Percentiles rank a stretch among this genome's conserved stretches.
These are phyloP conservation scores for Pestalotiopsis fici DNA, from an alignment of 2,329 filamentous ascomycete genomes.

Conservation along the genomic window DNA sequence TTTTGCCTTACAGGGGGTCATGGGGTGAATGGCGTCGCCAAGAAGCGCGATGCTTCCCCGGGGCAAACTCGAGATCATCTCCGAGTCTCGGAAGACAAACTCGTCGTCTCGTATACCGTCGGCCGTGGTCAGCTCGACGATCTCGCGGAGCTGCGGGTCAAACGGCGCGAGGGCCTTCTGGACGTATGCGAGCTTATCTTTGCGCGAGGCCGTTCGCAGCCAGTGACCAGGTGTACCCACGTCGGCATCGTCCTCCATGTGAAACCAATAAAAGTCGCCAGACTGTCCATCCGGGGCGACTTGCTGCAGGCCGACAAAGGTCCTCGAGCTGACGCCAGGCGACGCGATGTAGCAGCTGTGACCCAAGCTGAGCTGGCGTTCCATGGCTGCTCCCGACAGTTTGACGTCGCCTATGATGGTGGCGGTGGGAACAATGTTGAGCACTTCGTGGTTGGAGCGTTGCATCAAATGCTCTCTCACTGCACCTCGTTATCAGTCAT, in stretches of 20 bases:
- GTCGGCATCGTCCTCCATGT: conserved; percentile 18
- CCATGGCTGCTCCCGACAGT: conserved; percentile 21
- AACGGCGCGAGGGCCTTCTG: conserved; percentile 12
- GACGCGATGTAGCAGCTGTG: conserved; percentile 21
- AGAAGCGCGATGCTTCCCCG: conserved; percentile 37
- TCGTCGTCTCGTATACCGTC: conserved; percentile 10
- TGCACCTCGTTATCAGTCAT: not conserved
- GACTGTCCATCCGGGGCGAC: conserved; percentile 16
- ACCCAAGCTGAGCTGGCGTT: conserved; percentile 25
- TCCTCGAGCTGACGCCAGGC: not conserved
- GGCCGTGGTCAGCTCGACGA: conserved; percentile 16
- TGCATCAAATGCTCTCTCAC: conserved; percentile 15
- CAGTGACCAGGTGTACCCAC: conserved; percentile 79
- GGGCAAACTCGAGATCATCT: conserved; percentile 18
- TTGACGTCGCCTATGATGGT: conserved; percentile 22
- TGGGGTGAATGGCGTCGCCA: conserved; percentile 48
- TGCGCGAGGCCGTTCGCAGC: conserved; percentile 56
- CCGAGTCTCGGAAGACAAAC: conserved; percentile 15
- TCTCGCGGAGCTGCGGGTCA: conserved; percentile 19
- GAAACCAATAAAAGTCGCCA: conserved; percentile 30
- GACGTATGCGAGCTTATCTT: conserved; percentile 52
- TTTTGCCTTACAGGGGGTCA: conserved; percentile 41
- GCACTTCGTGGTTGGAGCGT: not conserved
- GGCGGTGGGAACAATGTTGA: conserved; percentile 1
- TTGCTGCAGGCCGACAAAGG: conserved; percentile 26